These are phyloP conservation scores for Cercospora citrullina DNA, from an alignment of 2,329 filamentous ascomycete species.

Conservation along the genomic window DNA sequence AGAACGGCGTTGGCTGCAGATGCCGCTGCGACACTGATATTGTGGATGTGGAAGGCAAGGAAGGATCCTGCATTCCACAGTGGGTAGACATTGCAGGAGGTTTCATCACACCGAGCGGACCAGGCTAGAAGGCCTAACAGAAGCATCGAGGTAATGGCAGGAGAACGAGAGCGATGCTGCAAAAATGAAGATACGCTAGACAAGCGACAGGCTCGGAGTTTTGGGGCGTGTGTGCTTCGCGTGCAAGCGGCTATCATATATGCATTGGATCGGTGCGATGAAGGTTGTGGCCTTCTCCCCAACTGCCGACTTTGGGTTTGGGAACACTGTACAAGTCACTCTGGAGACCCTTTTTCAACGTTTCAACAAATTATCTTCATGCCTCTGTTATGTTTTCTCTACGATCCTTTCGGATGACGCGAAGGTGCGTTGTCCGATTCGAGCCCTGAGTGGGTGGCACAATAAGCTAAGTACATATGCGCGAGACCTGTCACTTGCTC, in stretches of 20 bases:
- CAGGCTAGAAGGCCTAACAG: conserved; percentile 19
- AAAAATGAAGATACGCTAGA: conserved; percentile 9
- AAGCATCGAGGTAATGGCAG: conserved; percentile 19
- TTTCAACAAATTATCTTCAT: background rate
- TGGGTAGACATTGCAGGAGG: conserved; percentile 98
- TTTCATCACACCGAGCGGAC: conserved; percentile 56
- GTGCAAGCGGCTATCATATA: conserved; percentile 21
- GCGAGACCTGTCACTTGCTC: background rate
- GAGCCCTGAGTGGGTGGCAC: background rate
- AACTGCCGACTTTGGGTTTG: conserved; percentile 10
- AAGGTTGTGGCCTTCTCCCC: background rate
- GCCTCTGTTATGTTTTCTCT: background rate
- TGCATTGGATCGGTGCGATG: conserved; percentile 20
- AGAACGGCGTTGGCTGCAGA: conserved; percentile 94
- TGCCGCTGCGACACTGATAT: conserved; percentile 98
- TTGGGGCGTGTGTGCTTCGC: conserved; percentile 9
- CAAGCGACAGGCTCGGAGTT: conserved; percentile 10
- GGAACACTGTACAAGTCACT: conserved; percentile 19
- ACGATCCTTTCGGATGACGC: background rate
- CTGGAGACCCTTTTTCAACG: conserved; percentile 8
- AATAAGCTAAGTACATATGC: background rate
- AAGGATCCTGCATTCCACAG: conserved; percentile 89
- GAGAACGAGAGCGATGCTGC: background rate
- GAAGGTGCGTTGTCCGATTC: background rate
- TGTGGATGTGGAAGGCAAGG: conserved; percentile 95